Evolutionary conservation across 768 basidiomycete genomes (phyloP).

Genomic region (Dentipellis fragilis): DNA sequence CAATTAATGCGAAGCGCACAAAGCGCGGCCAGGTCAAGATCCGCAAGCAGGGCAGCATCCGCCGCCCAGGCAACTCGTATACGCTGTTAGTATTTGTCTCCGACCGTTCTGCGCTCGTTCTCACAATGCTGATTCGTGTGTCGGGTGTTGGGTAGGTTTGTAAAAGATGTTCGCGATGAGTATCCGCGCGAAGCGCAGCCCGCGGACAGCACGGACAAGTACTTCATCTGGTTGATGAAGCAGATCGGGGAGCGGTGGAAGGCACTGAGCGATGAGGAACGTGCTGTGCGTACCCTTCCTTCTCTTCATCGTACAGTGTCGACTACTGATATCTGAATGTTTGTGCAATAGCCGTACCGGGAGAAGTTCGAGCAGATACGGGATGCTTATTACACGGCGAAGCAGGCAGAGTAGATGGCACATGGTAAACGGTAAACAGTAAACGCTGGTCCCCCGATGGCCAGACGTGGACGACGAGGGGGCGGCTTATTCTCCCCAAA

Average conservation of each 20-base stretch:
- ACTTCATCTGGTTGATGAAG: neutral
- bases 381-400: too few relatives aligned
- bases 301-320: neutral
- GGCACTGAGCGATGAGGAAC: neutral
- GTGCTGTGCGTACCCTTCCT: neutral
- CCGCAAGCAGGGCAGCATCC: neutral
- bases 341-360: neutral
- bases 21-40: neutral
- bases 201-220: neutral
- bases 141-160: neutral
- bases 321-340: neutral
- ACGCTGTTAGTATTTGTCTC: neutral
- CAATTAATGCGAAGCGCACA: neutral
- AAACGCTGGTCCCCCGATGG: too few relatives aligned
- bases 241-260: neutral
- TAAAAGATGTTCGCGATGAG: neutral
- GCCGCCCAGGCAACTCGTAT: neutral
- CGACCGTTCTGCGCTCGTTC: neutral
- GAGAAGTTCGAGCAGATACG: neutral
- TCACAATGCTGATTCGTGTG: neutral
- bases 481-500: too few relatives aligned
- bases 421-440: too few relatives aligned
- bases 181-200: neutral
- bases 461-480: too few relatives aligned
- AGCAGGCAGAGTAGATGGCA: too few relatives aligned